Evolutionary conservation across 805 yeast genomes (phyloP).

Genomic region (Ogataea methylovora): DNA sequence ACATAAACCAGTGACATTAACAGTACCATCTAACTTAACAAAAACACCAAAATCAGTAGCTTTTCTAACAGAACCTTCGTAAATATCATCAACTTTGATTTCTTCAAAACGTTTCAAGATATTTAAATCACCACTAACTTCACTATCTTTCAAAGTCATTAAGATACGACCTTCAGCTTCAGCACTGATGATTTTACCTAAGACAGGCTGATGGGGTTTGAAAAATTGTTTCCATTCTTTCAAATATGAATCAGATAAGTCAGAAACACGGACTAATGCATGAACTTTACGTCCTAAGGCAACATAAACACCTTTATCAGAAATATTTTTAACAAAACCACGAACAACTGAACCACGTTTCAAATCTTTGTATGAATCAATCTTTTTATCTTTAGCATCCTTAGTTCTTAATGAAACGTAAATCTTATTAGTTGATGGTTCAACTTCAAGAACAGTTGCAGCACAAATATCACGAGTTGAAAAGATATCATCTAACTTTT

Average conservation of each 20-base stretch:
- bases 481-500: slow-evolving; percentile 42
- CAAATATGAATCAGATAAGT: slow-evolving; percentile 72
- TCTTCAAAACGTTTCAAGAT: slow-evolving; percentile 57
- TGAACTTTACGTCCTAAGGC: slow-evolving; percentile 61
- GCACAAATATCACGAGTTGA: slow-evolving; percentile 45
- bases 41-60: slow-evolving; percentile 90
- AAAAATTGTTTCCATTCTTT: slow-evolving; percentile 84
- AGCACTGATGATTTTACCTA: slow-evolving; percentile 63
- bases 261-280: slow-evolving; percentile 76
- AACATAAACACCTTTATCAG: slow-evolving; percentile 72
- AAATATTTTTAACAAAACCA: slow-evolving; percentile 73
- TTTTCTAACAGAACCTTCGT: slow-evolving; percentile 70
- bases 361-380: slow-evolving; percentile 45
- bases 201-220: slow-evolving; percentile 62
- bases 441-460: slow-evolving; percentile 46
- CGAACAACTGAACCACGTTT: slow-evolving; percentile 64
- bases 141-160: slow-evolving; percentile 75
- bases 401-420: slow-evolving; percentile 56
- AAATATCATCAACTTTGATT: slow-evolving; percentile 59
- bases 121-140: slow-evolving; percentile 62
- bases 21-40: slow-evolving; percentile 68
- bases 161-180: slow-evolving; percentile 58
- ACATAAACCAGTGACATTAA: slow-evolving; percentile 76
- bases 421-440: slow-evolving; percentile 42
- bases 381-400: slow-evolving; percentile 42